Conservation (phyloP, 257 asterid species). For the Fraxinus pennsylvanica region DNA sequence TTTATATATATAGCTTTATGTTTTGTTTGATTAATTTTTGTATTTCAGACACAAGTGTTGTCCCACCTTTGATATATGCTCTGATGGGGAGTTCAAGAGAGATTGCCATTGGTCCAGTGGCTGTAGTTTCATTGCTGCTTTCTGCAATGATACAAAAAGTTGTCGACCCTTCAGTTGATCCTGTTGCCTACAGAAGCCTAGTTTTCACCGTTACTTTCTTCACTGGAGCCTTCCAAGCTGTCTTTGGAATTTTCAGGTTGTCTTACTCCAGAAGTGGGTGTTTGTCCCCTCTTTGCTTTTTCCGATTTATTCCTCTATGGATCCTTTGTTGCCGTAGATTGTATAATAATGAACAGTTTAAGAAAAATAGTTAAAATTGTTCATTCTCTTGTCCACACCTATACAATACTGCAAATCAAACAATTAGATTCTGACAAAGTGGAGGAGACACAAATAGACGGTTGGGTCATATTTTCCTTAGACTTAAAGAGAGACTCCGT, state of each 20-base stretch:
- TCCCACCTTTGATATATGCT: constrained; percentile 57
- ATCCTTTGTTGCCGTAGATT: neutral
- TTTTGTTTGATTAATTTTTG: neutral
- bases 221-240: constrained; percentile 51
- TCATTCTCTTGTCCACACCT: too few species aligned
- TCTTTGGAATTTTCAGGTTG: constrained; percentile 55
- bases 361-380: too few species aligned
- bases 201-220: constrained; percentile 62
- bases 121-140: constrained; percentile 53
- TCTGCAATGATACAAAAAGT: constrained; percentile 52
- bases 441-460: neutral
- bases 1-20: neutral
- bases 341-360: too few species aligned
- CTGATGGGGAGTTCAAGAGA: constrained; percentile 68
- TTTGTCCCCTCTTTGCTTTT: neutral
- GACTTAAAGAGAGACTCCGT: neutral
- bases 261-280: neutral
- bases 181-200: constrained; percentile 37
- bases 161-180: constrained; percentile 44
- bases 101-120: constrained; percentile 64
- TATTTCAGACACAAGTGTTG: constrained; percentile 50
- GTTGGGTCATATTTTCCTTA: too few species aligned
- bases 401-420: neutral
- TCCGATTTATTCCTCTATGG: neutral
- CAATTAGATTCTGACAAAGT: neutral